Percentiles rank a stretch among this genome's conserved stretches.
Evolutionary conservation across 345 rosid genomes (phyloP).

Genomic region (Eucalyptus pauciflora): DNA sequence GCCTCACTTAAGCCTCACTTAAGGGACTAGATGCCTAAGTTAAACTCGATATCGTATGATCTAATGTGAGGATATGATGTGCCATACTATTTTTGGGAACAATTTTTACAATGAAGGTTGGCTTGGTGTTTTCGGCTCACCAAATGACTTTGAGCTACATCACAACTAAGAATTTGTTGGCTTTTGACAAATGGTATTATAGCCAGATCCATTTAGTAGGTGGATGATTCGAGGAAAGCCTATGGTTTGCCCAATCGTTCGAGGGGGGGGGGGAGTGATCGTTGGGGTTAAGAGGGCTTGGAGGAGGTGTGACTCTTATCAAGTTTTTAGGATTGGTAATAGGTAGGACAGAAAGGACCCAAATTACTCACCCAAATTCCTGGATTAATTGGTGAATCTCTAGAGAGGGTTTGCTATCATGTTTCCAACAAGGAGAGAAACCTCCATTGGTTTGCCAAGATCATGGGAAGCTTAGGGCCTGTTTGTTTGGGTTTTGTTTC

Average conservation of each 20-base stretch:
- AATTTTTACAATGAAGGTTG: background rate
- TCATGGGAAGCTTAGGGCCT: background rate
- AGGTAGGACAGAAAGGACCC: background rate
- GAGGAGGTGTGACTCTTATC: background rate
- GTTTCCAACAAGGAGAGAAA: background rate
- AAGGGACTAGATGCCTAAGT: background rate
- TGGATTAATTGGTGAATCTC: background rate
- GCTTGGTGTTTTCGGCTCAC: background rate
- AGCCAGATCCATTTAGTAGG: background rate
- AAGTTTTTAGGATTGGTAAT: background rate
- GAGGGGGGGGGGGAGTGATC: background rate
- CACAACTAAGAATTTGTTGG: background rate
- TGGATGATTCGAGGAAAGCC: background rate
- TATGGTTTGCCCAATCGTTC: background rate
- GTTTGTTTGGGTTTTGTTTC: too few species aligned
- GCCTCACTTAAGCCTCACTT: background rate
- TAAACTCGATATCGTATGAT: background rate
- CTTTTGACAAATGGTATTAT: background rate
- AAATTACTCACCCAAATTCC: background rate
- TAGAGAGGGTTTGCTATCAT: background rate
- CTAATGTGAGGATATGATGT: background rate
- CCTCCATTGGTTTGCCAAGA: background rate
- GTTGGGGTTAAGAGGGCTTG: background rate
- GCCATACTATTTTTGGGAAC: background rate
- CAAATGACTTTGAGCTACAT: background rate